phyloP scores from a whole-genome alignment of 768 basidiomycete genomes.

The Phlebiopsis flavidoalba region DNA sequence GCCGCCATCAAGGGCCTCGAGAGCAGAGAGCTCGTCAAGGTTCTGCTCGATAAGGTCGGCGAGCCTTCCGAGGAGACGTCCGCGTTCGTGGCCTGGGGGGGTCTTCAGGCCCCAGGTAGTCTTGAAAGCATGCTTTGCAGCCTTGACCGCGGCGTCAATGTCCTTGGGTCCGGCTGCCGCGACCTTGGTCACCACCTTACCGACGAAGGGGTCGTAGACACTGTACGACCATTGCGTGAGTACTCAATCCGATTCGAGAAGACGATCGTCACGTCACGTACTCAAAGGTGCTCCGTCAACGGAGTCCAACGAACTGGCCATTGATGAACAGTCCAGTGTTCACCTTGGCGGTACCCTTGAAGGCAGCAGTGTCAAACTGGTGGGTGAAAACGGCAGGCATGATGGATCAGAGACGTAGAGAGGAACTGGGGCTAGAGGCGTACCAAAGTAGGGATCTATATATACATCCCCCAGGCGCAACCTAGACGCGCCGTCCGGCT shows the following conservation, averaged over 20 bases:
- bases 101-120: conserved; percentile 47
- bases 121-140: conserved; percentile 35
- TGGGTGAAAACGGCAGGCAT: conserved; percentile 18
- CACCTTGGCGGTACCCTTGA: conserved; percentile 22
- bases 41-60: conserved; percentile 47
- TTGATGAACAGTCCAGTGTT: conserved; percentile 40
- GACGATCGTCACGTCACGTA: conserved; percentile 3
- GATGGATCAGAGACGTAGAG: background rate
- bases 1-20: conserved; percentile 51
- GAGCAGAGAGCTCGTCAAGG: conserved; percentile 39
- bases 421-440: background rate
- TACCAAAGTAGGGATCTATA: background rate
- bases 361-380: conserved; percentile 21
- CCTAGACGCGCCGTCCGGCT: too few relatives aligned
- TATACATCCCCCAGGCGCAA: background rate
- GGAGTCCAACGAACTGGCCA: conserved; percentile 24
- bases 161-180: conserved; percentile 35
- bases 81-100: conserved; percentile 35
- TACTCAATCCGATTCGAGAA: background rate
- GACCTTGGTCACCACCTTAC: conserved; percentile 31
- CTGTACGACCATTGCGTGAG: background rate
- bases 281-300: conserved; percentile 11
- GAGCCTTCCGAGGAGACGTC: conserved; percentile 40
- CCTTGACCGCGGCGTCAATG: conserved; percentile 41
- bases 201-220: conserved; percentile 24